phyloP scores from a whole-genome alignment of 805 yeast species.

The Candida coquimbonensis region DNA sequence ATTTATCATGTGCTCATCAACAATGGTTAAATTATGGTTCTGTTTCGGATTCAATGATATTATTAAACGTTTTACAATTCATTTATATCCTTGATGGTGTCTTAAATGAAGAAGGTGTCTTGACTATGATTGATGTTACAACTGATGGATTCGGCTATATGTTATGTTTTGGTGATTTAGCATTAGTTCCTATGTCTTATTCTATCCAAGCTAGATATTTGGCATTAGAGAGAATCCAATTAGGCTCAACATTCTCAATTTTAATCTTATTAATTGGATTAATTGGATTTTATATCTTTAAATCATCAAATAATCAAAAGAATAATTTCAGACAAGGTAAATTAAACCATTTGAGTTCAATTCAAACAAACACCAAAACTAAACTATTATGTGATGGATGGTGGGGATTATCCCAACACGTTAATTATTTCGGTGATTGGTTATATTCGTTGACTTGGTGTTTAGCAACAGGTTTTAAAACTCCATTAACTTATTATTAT shows the following conservation, averaged over 20 bases:
- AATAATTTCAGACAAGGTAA: conserved; percentile 76
- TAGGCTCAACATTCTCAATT: conserved; percentile 35
- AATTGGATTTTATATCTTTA: conserved; percentile 76
- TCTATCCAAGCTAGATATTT: conserved; percentile 80
- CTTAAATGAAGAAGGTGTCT: conserved; percentile 78
- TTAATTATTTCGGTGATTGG: conserved; percentile 95
- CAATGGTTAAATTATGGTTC: conserved; percentile 58
- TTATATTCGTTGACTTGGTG: conserved; percentile 89
- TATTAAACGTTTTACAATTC: conserved; percentile 65
- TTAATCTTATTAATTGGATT: conserved; percentile 42
- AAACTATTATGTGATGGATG: conserved; percentile 83
- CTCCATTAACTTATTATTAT: conserved; percentile 84
- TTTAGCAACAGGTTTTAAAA: conserved; percentile 74
- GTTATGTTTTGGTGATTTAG: conserved; percentile 91
- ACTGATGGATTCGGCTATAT: conserved; percentile 97
- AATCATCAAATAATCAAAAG: conserved; percentile 78
- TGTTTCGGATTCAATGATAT: conserved; percentile 62
- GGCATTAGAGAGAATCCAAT: conserved; percentile 50
- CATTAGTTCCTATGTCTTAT: conserved; percentile 89
- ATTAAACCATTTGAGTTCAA: conserved; percentile 58
- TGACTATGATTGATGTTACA: conserved; percentile 93
- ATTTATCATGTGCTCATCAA: conserved; percentile 73
- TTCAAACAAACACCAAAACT: conserved; percentile 71
- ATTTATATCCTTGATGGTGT: conserved; percentile 90
- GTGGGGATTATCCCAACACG: conserved; percentile 94